A percentile compares a stretch with the other conserved stretches of the same genome.
These are phyloP conservation scores for Periglandula ipomoeae DNA, from an alignment of 2,329 filamentous ascomycete species.

Conservation along the genomic window DNA sequence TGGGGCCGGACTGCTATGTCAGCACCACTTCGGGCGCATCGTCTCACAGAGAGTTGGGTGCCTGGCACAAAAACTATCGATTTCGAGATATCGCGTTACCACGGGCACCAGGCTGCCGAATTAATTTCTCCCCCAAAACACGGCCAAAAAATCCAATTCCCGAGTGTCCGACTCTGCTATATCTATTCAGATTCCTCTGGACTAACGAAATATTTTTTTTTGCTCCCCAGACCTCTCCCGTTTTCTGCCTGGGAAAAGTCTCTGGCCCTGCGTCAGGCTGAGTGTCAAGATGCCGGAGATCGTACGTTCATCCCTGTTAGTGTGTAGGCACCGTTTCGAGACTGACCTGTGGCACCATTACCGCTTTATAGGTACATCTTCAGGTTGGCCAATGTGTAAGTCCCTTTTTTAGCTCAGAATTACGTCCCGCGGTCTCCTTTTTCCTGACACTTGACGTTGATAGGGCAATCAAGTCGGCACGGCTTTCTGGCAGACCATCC, in stretches of 20 bases:
- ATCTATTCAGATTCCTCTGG: neutral
- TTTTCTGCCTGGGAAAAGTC: too few relatives aligned
- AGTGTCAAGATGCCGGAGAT: constrained; percentile 9
- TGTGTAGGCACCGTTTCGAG: neutral
- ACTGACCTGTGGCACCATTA: constrained; percentile 39
- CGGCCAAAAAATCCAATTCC: neutral
- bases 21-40: constrained; percentile 3
- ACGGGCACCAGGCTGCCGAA: constrained; percentile 4
- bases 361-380: constrained; percentile 75
- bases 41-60: constrained; percentile 2
- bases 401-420: constrained; percentile 13
- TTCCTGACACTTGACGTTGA: constrained; percentile 19
- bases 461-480: constrained; percentile 99
- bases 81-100: neutral
- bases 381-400: constrained; percentile 98
- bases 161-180: neutral
- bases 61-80: neutral
- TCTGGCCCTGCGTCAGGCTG: neutral
- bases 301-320: constrained; percentile 5
- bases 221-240: neutral
- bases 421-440: neutral
- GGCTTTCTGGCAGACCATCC: constrained; percentile 94
- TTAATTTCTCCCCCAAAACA: neutral
- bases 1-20: neutral
- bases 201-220: neutral